Evolutionary conservation across 345 rosid species (phyloP).

Genomic region (Euclidium syriacum): DNA sequence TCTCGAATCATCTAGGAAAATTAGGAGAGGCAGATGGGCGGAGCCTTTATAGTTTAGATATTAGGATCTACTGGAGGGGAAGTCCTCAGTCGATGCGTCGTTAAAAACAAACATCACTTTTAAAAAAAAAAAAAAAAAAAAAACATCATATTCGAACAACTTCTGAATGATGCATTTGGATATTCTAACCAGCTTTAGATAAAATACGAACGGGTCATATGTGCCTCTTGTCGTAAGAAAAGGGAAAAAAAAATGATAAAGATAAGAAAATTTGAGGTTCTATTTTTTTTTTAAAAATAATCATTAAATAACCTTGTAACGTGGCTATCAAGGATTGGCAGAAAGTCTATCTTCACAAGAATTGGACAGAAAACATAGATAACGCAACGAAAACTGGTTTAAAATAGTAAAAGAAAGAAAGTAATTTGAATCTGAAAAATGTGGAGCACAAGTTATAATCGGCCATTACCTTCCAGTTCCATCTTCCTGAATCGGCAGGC

Average conservation of each 20-base stretch:
- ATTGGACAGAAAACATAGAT: not conserved
- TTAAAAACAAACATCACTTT: too few relatives aligned
- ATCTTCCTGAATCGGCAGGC: not conserved
- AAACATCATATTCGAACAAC: too few relatives aligned
- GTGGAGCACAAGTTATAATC: constrained; percentile 11
- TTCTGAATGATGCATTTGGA: too few relatives aligned
- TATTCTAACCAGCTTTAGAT: too few relatives aligned
- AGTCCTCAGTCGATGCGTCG: too few relatives aligned
- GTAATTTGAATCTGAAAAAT: constrained; percentile 1
- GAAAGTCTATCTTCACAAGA: constrained; percentile 5
- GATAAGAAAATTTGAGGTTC: not conserved
- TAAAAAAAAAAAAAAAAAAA: too few relatives aligned
- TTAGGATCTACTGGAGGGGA: too few relatives aligned
- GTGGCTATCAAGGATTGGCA: not conserved
- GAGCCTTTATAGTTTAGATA: too few relatives aligned
- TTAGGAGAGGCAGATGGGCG: too few relatives aligned
- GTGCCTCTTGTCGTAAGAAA: too few relatives aligned
- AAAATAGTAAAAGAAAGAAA: not conserved
- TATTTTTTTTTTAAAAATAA: not conserved
- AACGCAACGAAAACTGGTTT: not conserved
- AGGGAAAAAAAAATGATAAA: not conserved
- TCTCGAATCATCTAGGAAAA: too few relatives aligned
- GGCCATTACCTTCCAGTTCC: not conserved
- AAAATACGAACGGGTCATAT: too few relatives aligned
- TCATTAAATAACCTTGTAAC: not conserved